phyloP scores from a whole-genome alignment of 1,284 basidiomycete species.

The Trametes versicolor region DNA sequence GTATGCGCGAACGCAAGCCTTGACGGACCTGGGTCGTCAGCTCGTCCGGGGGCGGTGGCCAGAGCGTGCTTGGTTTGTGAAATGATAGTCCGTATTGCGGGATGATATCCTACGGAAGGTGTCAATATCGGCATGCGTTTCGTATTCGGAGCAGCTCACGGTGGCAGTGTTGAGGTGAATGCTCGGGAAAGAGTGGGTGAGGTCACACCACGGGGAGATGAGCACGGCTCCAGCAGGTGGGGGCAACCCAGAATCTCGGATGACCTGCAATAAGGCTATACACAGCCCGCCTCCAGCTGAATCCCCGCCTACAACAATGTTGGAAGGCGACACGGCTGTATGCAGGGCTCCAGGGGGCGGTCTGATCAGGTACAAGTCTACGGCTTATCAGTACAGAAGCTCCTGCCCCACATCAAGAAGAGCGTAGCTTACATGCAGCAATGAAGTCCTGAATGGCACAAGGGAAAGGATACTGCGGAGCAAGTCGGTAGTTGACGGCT shows the following conservation, averaged over 20 bases:
- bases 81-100: conserved; percentile 72
- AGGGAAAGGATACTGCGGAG: conserved; percentile 97
- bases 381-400: conserved; percentile 41
- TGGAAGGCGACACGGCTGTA: conserved; percentile 81
- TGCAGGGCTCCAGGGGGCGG: conserved; percentile 77
- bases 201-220: conserved; percentile 93
- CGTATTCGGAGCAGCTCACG: conserved; percentile 48
- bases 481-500: conserved; percentile 91
- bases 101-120: conserved; percentile 71
- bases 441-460: conserved; percentile 91
- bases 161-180: conserved; percentile 87
- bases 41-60: conserved; percentile 90
- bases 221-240: conserved; percentile 87
- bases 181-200: conserved; percentile 95
- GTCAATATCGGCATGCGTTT: not conserved
- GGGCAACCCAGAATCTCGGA: conserved; percentile 88
- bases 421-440: conserved; percentile 73
- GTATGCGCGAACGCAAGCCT: conserved; percentile 69
- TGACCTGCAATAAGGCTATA: conserved; percentile 88
- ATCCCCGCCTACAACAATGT: conserved; percentile 90
- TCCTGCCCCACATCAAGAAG: too few relatives aligned
- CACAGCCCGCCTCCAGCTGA: conserved; percentile 94
- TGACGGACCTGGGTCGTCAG: conserved; percentile 71
- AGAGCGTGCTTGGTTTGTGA: conserved; percentile 89
- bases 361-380: conserved; percentile 74